Base-by-base conservation (phyloP, 2,329 filamentous ascomycete genomes). In the Botrytis sinoallii region DNA sequence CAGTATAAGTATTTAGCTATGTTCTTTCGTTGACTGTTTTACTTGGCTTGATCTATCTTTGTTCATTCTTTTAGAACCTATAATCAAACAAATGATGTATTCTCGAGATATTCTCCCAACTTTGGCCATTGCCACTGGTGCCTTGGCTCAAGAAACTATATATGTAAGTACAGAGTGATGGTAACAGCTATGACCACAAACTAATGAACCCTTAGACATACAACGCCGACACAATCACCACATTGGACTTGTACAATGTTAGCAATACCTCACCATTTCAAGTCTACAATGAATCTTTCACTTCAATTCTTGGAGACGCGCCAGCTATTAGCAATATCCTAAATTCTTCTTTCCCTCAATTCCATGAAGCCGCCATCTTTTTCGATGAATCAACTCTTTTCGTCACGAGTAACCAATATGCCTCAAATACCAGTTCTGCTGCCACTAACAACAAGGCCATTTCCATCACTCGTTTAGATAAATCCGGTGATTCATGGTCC, bases 291-390 rank as follows among this genome's bases (percentile, higher is more conserved):
- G 79, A 84, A 0, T 85, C 85, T 29, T 89, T 89, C 72, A 81
- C 83, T 67, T 81, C 85, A 40, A 81, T 89, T 12, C 83, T 89
- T 32, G 87, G 87, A 52, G 22, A 69, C 10, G 52, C 71, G 20
- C 71, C 71, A n/a, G 52, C 5, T 3, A 46, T 73, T 5, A 70
- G 32, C 22, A 70, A 70, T 22, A 20, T 64, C 77, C 0, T 85
- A 63, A 86, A 87, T 0, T 79, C 87, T 22, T 83, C 88, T 12
- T 86, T 85, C 1, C 81, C 83, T 8, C 83, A 84, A 7, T 89
- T 87, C 67, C 88, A 89, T 71, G 87, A 89, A 76, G 87, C 87
- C 20, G 85, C 86, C 10, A 83, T 87, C 0, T 88, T 86, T 85
- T 85, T 78, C 29, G 70, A 74, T 46, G 44, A 63, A 38, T 72